These are phyloP conservation scores for Paecilomyces niveus DNA, from an alignment of 2,329 filamentous ascomycete species.

Conservation along the genomic window DNA sequence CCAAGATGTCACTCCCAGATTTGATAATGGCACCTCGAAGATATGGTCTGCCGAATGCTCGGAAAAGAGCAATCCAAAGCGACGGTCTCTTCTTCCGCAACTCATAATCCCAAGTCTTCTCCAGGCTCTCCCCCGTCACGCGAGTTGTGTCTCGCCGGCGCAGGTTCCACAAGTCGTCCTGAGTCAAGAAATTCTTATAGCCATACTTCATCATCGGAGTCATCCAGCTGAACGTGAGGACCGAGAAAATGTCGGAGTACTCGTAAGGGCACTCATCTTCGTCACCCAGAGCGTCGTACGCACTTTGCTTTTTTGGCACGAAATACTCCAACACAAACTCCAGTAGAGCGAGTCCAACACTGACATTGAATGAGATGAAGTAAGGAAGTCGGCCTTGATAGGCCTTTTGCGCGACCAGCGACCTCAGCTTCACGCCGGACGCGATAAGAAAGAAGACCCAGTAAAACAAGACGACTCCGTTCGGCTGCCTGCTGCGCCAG, in stretches of 20 bases:
- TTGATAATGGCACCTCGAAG: slow-evolving; percentile 78
- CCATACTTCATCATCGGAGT: slow-evolving; percentile 94
- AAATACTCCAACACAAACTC: slow-evolving; percentile 81
- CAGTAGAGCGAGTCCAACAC: slow-evolving; percentile 59
- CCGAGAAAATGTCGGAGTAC: slow-evolving; percentile 89
- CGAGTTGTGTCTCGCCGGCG: slow-evolving; percentile 72
- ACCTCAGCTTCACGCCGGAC: slow-evolving; percentile 76
- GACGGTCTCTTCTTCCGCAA: slow-evolving; percentile 68
- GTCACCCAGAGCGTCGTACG: slow-evolving; percentile 60
- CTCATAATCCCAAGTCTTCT: slow-evolving; percentile 69
- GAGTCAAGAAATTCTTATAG: slow-evolving; percentile 84
- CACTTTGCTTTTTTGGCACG: slow-evolving; percentile 68
- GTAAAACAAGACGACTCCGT: slow-evolving; percentile 83
- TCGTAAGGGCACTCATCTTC: slow-evolving; percentile 66
- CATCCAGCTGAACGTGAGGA: slow-evolving; percentile 97
- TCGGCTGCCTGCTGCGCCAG: slow-evolving; percentile 72
- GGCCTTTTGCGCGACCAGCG: slow-evolving; percentile 69
- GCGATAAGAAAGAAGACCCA: slow-evolving; percentile 81
- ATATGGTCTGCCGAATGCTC: slow-evolving; percentile 80
- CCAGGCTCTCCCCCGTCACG: slow-evolving; percentile 62
- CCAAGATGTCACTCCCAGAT: slow-evolving; percentile 73
- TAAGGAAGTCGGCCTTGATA: slow-evolving; percentile 62
- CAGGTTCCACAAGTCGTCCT: slow-evolving; percentile 93
- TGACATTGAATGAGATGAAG: slow-evolving; percentile 68
- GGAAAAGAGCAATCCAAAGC: slow-evolving; percentile 78